Percentiles rank a stretch among this genome's conserved stretches.
Conservation (phyloP, 2,329 filamentous ascomycete genomes). For the Teratosphaeria zuluensis region DNA sequence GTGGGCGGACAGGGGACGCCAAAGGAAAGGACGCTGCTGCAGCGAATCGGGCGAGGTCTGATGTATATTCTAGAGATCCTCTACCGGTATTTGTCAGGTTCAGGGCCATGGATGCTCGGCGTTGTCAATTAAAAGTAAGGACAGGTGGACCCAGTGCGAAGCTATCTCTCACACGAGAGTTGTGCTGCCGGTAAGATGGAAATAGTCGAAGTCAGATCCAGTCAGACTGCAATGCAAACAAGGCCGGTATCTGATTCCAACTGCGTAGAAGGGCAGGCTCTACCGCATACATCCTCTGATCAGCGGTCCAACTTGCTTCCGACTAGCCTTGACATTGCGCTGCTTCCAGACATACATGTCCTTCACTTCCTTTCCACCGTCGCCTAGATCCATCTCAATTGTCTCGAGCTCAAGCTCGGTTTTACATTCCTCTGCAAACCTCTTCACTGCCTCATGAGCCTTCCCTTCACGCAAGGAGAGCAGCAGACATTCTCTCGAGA, state of each 20-base stretch:
- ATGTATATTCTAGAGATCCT: no score
- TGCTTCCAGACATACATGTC: conserved; percentile 49
- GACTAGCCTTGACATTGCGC: conserved; percentile 46
- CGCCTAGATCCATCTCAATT: conserved; percentile 40
- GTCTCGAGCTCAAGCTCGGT: conserved; percentile 47
- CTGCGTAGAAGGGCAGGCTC: neutral
- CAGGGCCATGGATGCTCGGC: no score
- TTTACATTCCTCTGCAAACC: conserved; percentile 42
- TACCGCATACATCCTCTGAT: conserved; percentile 36
- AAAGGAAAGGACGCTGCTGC: no score
- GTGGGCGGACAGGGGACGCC: no score
- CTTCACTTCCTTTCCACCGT: conserved; percentile 11
- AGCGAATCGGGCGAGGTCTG: no score
- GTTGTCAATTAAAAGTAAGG: no score
- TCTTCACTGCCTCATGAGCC: conserved; percentile 42
- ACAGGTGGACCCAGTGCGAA: no score
- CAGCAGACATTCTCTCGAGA: conserved; percentile 60
- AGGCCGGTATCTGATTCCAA: neutral
- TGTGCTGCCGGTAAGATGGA: no score
- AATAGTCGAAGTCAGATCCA: no score
- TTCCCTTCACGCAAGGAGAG: conserved; percentile 42
- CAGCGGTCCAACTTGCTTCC: conserved; percentile 54
- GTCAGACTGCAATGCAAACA: no score
- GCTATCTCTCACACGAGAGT: no score
- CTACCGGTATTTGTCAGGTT: no score